Conservation (phyloP, 345 rosid genomes). For the Theobroma cacao region DNA sequence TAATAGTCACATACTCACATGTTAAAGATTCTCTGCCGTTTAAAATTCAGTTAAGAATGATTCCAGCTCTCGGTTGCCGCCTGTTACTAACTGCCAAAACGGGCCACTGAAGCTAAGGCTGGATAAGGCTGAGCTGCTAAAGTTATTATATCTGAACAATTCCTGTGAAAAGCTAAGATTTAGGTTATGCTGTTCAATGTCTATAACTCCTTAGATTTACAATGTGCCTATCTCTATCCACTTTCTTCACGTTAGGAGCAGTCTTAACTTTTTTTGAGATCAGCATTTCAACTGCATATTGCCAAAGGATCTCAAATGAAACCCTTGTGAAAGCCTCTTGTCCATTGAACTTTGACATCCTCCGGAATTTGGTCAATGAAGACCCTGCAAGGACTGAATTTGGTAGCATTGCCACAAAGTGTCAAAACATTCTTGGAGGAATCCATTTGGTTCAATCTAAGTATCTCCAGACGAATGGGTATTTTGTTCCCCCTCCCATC, state of each 20-base stretch:
- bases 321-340: slow-evolving; percentile 16
- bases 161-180: neutral
- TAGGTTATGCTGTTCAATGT: neutral
- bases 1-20: neutral
- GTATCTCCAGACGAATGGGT: slow-evolving; percentile 23
- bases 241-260: slow-evolving; percentile 1
- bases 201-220: neutral
- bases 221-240: neutral
- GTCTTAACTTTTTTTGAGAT: slow-evolving; percentile 2
- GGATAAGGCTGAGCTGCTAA: neutral
- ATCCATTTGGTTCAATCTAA: slow-evolving; percentile 31
- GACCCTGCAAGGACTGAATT: slow-evolving; percentile 14
- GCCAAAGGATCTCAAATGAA: neutral
- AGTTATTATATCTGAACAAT: neutral
- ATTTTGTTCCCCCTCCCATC: slow-evolving; percentile 31
- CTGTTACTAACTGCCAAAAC: neutral
- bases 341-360: slow-evolving; percentile 29
- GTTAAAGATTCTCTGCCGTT: neutral
- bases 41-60: neutral
- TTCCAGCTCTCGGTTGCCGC: neutral
- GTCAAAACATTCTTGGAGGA: slow-evolving; percentile 21
- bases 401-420: slow-evolving; percentile 5
- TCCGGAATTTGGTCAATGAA: slow-evolving; percentile 13
- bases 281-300: neutral
- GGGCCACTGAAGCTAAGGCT: neutral